Evolutionary conservation across 2,329 filamentous ascomycete species (phyloP).

Genomic region (Raffaelea ambrosiae): DNA sequence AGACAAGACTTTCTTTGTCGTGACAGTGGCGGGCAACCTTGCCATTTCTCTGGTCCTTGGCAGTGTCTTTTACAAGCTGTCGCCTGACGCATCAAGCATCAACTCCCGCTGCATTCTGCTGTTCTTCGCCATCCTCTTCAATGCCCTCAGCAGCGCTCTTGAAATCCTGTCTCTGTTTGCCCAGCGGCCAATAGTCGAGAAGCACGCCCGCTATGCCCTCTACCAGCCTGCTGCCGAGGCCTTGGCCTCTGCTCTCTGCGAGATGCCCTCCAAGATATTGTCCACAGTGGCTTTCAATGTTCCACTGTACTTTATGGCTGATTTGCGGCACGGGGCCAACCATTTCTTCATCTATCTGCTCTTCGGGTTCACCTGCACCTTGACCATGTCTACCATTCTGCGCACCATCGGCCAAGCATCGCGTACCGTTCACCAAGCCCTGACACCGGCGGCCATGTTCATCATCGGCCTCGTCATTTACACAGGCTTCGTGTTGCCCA

Average conservation of each 20-base stretch:
- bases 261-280: slow-evolving; percentile 73
- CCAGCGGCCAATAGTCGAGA: slow-evolving; percentile 87
- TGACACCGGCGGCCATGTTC: slow-evolving; percentile 49
- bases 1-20: slow-evolving; percentile 65
- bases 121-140: slow-evolving; percentile 83
- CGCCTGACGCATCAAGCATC: slow-evolving; percentile 29
- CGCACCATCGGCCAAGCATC: slow-evolving; percentile 70
- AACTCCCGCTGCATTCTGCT: slow-evolving; percentile 62
- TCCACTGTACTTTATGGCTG: slow-evolving; percentile 78
- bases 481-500: slow-evolving; percentile 59
- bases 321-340: slow-evolving; percentile 63
- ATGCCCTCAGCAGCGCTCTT: slow-evolving; percentile 71
- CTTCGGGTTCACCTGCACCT: slow-evolving; percentile 61
- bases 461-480: slow-evolving; percentile 60
- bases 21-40: slow-evolving; percentile 61
- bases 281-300: slow-evolving; percentile 72
- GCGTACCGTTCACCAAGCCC: slow-evolving; percentile 55
- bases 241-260: slow-evolving; percentile 73
- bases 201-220: slow-evolving; percentile 82
- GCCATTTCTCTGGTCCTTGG: slow-evolving; percentile 27
- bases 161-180: slow-evolving; percentile 82
- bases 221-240: slow-evolving; percentile 87
- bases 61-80: slow-evolving; percentile 8
- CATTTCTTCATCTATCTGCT: slow-evolving; percentile 82
- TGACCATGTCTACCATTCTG: slow-evolving; percentile 83